Percentiles rank a stretch among this genome's conserved stretches.
These are phyloP conservation scores for Wickerhamiella azymoides DNA, from an alignment of 805 yeast species.

Conservation along the genomic window DNA sequence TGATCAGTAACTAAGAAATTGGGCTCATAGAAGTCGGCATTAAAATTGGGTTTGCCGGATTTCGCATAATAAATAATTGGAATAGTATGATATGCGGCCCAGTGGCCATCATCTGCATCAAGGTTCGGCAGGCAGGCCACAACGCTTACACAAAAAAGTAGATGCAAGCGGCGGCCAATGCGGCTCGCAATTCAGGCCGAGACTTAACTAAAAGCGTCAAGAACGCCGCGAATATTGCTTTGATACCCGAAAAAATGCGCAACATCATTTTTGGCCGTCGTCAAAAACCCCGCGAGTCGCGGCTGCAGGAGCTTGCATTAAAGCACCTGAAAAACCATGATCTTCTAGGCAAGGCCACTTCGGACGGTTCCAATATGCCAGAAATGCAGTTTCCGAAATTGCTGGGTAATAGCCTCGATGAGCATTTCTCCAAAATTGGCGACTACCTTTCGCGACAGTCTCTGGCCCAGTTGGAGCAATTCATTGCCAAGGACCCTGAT, in stretches of 20 bases:
- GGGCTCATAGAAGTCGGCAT: no score
- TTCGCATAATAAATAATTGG: no score
- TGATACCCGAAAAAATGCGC: slow-evolving; percentile 7
- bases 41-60: no score
- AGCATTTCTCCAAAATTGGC: slow-evolving; percentile 68
- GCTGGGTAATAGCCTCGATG: slow-evolving; percentile 63
- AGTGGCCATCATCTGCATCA: not conserved
- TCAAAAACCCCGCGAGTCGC: not conserved
- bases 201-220: not conserved
- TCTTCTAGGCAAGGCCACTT: slow-evolving; percentile 15
- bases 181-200: not conserved
- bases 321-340: slow-evolving; percentile 12
- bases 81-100: not conserved
- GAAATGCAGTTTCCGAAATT: slow-evolving; percentile 42
- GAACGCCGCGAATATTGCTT: slow-evolving; percentile 6
- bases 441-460: slow-evolving; percentile 45
- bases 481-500: slow-evolving; percentile 21
- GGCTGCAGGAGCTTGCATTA: slow-evolving; percentile 7
- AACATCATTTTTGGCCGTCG: slow-evolving; percentile 15
- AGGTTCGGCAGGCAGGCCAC: not conserved
- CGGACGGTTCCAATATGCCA: slow-evolving; percentile 9
- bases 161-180: not conserved
- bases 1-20: no score
- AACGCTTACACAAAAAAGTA: not conserved
- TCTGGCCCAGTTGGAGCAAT: slow-evolving; percentile 34